A percentile compares a stretch with the other conserved stretches of the same genome.
Evolutionary conservation across 225 moss, liverwort and hornwort species (phyloP).

Genomic region (Asterella californica): DNA sequence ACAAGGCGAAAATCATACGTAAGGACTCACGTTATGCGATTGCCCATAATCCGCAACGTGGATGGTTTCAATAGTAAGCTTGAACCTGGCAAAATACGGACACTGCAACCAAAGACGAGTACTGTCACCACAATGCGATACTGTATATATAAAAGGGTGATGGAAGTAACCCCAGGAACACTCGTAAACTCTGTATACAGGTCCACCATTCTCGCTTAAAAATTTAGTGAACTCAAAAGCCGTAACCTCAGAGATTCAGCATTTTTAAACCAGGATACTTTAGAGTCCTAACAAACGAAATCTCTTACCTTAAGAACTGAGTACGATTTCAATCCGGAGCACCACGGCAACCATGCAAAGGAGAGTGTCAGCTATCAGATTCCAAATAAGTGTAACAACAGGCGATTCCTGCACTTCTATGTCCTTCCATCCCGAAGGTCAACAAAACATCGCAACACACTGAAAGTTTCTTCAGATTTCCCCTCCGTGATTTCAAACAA

Average conservation of each 20-base stretch:
- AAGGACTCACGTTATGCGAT: slow-evolving; percentile 58
- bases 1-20: background rate
- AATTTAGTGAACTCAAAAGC: background rate
- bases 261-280: too few species aligned
- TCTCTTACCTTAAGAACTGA: slow-evolving; percentile 70
- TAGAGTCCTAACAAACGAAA: background rate
- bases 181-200: background rate
- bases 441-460: too few species aligned
- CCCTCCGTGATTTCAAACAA: too few species aligned
- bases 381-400: background rate
- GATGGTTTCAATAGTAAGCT: slow-evolving; percentile 76
- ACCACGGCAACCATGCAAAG: slow-evolving; percentile 5
- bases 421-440: too few species aligned
- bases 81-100: slow-evolving; percentile 87
- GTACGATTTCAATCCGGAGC: background rate
- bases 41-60: slow-evolving; percentile 77
- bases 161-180: too few species aligned
- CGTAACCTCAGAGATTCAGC: background rate
- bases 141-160: too few species aligned
- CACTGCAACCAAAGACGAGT: slow-evolving; percentile 47
- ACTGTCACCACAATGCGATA: background rate
- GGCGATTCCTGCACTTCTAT: background rate
- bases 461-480: too few species aligned
- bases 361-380: background rate
- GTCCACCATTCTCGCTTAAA: background rate